These are phyloP conservation scores for Syncephalastrum sp. DNA, from an alignment of 371 early-diverging fungal genomes.

Conservation along the genomic window DNA sequence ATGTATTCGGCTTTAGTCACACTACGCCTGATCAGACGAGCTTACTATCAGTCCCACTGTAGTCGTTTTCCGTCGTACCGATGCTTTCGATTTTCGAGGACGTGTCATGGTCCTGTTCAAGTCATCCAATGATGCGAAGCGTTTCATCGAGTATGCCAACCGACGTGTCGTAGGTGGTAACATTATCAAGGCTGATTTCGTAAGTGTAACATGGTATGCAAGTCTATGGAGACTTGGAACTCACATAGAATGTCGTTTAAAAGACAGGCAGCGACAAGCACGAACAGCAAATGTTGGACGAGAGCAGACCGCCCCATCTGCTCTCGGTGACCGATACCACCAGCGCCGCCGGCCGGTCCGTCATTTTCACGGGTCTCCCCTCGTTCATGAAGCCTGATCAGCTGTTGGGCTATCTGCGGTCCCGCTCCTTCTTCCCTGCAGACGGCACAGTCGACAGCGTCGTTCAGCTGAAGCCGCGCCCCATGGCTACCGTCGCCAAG, in stretches of 20 bases:
- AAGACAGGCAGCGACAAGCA: slow-evolving; percentile 1
- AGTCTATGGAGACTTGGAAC: background rate
- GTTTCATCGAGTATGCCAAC: slow-evolving; percentile 35
- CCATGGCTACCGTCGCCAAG: slow-evolving; percentile 27
- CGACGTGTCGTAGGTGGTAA: slow-evolving; percentile 41
- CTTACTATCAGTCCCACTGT: background rate
- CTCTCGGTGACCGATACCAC: slow-evolving; percentile 26
- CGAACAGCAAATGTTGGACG: slow-evolving; percentile 3
- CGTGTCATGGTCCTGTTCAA: slow-evolving; percentile 35
- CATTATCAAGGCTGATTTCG: slow-evolving; percentile 27
- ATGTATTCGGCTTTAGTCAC: slow-evolving; percentile 12
- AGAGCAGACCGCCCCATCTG: slow-evolving; percentile 29
- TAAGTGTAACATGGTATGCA: slow-evolving; percentile 17
- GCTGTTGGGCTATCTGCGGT: slow-evolving; percentile 34
- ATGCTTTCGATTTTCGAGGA: slow-evolving; percentile 35
- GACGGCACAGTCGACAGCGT: slow-evolving; percentile 36
- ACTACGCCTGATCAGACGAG: background rate
- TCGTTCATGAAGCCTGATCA: slow-evolving; percentile 22
- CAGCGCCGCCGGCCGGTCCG: slow-evolving; percentile 41
- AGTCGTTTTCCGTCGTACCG: slow-evolving; percentile 41
- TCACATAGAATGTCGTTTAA: background rate
- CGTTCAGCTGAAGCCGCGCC: slow-evolving; percentile 19
- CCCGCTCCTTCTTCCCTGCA: slow-evolving; percentile 39
- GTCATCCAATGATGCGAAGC: slow-evolving; percentile 28
- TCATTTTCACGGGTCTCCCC: slow-evolving; percentile 37